phyloP scores from a whole-genome alignment of 345 rosid species.

The Rhizophora apiculata region DNA sequence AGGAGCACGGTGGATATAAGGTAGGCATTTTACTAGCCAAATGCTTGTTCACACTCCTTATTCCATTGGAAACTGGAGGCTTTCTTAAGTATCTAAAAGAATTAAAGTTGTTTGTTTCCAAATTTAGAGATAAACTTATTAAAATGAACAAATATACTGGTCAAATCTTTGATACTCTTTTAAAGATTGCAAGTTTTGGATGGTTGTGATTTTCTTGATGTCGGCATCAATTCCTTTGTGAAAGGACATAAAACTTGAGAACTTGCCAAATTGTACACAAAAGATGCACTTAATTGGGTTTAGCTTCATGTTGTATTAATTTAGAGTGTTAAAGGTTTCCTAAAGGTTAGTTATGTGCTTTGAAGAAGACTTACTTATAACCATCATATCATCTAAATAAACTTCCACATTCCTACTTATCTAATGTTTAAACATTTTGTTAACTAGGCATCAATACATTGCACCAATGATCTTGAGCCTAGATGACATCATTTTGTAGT shows the following conservation, averaged over 20 bases:
- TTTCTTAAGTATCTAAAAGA: not conserved
- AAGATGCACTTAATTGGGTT: not conserved
- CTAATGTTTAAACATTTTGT: not conserved
- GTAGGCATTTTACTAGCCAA: not conserved
- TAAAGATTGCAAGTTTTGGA: not conserved
- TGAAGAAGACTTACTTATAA: not conserved
- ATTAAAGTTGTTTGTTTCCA: not conserved
- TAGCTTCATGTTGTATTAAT: not conserved
- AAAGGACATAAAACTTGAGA: not conserved
- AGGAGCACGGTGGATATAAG: not conserved
- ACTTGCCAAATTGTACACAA: not conserved
- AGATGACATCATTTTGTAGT: not conserved
- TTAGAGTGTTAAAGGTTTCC: not conserved
- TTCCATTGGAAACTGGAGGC: not conserved
- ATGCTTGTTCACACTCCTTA: not conserved
- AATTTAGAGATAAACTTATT: not conserved
- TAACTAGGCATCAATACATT: not conserved
- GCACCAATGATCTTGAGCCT: too few relatives aligned
- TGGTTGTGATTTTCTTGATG: not conserved
- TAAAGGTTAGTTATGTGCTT: not conserved
- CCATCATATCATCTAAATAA: not conserved
- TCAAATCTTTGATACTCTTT: not conserved
- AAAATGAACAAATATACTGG: fast-evolving
- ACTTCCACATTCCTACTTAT: not conserved
- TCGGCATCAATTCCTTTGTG: not conserved